phyloP scores from a whole-genome alignment of 148 eudicot genomes.

The Pharnaceum exiguum region DNA sequence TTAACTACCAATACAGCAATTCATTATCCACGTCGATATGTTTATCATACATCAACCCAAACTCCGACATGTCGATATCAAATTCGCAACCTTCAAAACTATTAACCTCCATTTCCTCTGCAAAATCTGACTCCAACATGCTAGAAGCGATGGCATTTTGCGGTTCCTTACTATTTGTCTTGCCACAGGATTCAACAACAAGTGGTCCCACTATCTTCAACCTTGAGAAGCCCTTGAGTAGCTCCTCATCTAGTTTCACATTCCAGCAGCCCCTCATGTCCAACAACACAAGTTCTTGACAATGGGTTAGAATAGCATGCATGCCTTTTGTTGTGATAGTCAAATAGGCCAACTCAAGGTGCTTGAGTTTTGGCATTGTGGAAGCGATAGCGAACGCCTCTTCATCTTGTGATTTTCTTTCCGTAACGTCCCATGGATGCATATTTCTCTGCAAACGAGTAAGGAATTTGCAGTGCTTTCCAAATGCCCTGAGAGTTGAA shows the following conservation, averaged over 20 bases:
- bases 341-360: constrained; percentile 62
- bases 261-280: constrained; percentile 81
- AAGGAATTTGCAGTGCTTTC: constrained; percentile 47
- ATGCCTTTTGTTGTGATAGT: constrained; percentile 40
- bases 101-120: constrained; percentile 21
- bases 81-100: constrained; percentile 25
- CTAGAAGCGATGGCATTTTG: constrained; percentile 34
- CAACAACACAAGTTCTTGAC: constrained; percentile 47
- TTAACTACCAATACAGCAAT: no score
- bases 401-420: constrained; percentile 47
- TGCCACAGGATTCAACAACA: constrained; percentile 27
- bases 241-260: constrained; percentile 50
- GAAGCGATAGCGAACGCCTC: constrained; percentile 69
- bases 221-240: constrained; percentile 28
- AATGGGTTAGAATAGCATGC: constrained; percentile 30
- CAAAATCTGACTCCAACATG: constrained; percentile 36
- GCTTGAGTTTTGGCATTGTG: constrained; percentile 77
- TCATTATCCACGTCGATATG: constrained; percentile 5
- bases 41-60: constrained; percentile 42
- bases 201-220: constrained; percentile 65
- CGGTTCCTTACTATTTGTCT: constrained; percentile 23
- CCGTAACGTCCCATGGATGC: constrained; percentile 58
- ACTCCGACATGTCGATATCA: constrained; percentile 25
- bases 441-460: constrained; percentile 43
- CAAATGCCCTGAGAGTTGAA: constrained; percentile 44